These are phyloP conservation scores for Cladobotryum protrusum DNA, from an alignment of 2,329 filamentous ascomycete species.

Conservation along the genomic window DNA sequence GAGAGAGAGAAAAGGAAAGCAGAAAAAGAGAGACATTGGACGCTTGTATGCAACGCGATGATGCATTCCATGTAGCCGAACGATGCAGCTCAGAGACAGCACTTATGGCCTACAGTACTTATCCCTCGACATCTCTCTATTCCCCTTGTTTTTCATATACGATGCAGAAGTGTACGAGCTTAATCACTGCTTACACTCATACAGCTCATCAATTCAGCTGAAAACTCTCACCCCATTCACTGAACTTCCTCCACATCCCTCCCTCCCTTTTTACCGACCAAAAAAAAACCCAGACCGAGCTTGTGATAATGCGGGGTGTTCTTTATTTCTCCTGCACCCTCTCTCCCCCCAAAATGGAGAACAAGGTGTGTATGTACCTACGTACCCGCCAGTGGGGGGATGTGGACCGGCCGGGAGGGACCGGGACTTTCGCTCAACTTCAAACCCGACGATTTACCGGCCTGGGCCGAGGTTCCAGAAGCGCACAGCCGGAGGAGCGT, in stretches of 20 bases:
- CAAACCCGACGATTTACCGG: constrained; percentile 7
- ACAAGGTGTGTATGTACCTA: not conserved
- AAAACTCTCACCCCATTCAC: too few relatives aligned
- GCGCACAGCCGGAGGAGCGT: too few relatives aligned
- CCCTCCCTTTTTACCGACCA: constrained; percentile 36
- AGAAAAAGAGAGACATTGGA: not conserved
- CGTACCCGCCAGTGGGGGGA: too few relatives aligned
- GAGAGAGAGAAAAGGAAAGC: too few relatives aligned
- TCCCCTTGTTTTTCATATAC: too few relatives aligned
- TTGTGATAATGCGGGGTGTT: constrained; percentile 51
- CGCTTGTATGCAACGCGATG: not conserved
- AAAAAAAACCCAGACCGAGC: constrained; percentile 43
- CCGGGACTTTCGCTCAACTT: not conserved
- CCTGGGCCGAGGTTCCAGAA: constrained; percentile 4
- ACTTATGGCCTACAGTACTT: too few relatives aligned
- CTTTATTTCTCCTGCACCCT: not conserved
- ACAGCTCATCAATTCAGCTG: not conserved
- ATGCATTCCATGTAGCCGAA: constrained; percentile 12
- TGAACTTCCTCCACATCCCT: too few relatives aligned
- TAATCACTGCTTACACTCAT: not conserved
- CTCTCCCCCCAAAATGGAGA: too few relatives aligned
- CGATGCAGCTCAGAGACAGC: not conserved
- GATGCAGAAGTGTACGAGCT: too few relatives aligned
- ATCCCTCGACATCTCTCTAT: too few relatives aligned
- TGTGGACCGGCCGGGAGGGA: constrained; percentile 3